Evolutionary conservation across 148 eudicot genomes (phyloP).

Genomic region (Camellia sinensis): DNA sequence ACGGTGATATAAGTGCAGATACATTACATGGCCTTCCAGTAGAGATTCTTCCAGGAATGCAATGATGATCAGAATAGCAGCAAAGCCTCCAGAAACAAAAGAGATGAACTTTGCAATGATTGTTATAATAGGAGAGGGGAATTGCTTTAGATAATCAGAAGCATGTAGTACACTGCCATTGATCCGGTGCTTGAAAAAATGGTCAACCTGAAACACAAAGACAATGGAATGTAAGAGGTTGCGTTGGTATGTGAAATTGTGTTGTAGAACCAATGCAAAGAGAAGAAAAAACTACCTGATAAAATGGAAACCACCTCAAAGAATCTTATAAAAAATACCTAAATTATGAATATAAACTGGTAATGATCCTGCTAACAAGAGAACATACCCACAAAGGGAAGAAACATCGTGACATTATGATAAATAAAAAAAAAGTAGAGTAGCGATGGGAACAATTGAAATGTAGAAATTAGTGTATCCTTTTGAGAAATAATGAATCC

Average conservation of each 20-base stretch:
- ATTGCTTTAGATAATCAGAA: constrained; percentile 88
- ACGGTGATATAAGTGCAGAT: constrained; percentile 2
- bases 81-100: constrained; percentile 89
- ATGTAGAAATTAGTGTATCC: background rate
- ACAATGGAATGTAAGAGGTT: constrained; percentile 6
- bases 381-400: constrained; percentile 5
- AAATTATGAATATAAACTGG: background rate
- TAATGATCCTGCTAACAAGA: background rate
- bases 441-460: background rate
- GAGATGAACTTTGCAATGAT: constrained; percentile 86
- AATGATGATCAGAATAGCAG: constrained; percentile 88
- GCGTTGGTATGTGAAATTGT: background rate
- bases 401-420: background rate
- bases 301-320: background rate
- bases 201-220: constrained; percentile 65
- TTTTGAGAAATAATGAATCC: background rate
- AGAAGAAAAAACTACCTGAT: background rate
- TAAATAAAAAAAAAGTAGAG: background rate
- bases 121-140: constrained; percentile 81
- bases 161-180: constrained; percentile 76
- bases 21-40: constrained; percentile 95
- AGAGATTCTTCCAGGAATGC: constrained; percentile 92
- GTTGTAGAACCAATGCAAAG: background rate
- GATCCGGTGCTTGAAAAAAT: constrained; percentile 86
- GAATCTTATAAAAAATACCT: background rate